Percentiles rank a stretch among this genome's conserved stretches.
Conservation (phyloP, 805 yeast genomes). For the Wickerhamiella sorbophila region DNA sequence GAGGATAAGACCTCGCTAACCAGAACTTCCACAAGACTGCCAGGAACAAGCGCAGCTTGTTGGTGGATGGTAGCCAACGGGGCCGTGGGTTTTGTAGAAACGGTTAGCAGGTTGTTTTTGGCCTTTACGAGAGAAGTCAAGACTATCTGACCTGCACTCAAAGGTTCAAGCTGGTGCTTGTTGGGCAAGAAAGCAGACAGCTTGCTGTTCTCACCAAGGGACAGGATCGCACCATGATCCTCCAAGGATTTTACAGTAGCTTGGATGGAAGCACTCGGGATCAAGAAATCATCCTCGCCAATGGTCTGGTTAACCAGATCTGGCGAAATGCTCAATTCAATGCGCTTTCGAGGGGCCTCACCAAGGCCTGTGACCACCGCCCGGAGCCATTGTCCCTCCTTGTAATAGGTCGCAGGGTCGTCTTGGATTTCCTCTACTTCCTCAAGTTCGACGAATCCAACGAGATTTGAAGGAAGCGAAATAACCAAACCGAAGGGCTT, state of each 20-base stretch:
- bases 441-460: conserved; percentile 35
- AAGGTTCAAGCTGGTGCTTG: conserved; percentile 36
- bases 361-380: conserved; percentile 54
- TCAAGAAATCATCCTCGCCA: conserved; percentile 45
- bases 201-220: conserved; percentile 38
- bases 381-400: conserved; percentile 72
- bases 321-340: conserved; percentile 49
- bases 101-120: conserved; percentile 10
- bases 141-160: conserved; percentile 53
- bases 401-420: conserved; percentile 38
- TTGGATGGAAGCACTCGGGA: conserved; percentile 52
- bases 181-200: conserved; percentile 61
- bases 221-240: conserved; percentile 80
- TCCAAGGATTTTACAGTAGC: conserved; percentile 66
- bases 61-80: conserved; percentile 60
- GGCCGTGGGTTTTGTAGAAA: conserved; percentile 29
- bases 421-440: conserved; percentile 38
- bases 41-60: conserved; percentile 43
- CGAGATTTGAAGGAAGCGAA: conserved; percentile 64
- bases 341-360: conserved; percentile 25
- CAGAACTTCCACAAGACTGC: conserved; percentile 61
- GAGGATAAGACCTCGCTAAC: conserved; percentile 41
- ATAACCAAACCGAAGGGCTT: conserved; percentile 50
- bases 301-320: conserved; percentile 47
- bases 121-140: conserved; percentile 36